Percentiles rank a stretch among this genome's conserved stretches.
These are phyloP conservation scores for Trichoderma gamsii DNA, from an alignment of 495 filamentous ascomycete species.

Conservation along the genomic window DNA sequence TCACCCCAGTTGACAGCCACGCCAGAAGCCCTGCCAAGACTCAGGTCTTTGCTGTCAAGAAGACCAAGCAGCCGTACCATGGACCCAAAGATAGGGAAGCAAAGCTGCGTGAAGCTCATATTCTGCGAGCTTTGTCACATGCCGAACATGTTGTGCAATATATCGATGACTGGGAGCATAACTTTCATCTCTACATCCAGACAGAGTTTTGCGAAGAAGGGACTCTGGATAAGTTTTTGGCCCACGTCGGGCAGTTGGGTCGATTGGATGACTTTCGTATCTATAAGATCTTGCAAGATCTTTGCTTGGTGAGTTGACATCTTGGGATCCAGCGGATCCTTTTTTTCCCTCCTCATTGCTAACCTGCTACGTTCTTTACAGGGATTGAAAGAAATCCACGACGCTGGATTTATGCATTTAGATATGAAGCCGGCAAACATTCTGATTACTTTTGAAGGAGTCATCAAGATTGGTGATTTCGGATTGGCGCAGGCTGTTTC, in stretches of 20 bases:
- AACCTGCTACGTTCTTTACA: constrained; percentile 36
- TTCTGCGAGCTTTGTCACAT: constrained; percentile 62
- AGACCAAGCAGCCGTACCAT: constrained; percentile 69
- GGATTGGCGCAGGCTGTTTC: constrained; percentile 83
- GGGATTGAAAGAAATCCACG: constrained; percentile 85
- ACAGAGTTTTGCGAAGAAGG: constrained; percentile 95
- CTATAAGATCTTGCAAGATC: constrained; percentile 91
- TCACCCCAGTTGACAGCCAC: constrained; percentile 1
- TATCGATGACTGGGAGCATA: constrained; percentile 77
- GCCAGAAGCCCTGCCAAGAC: constrained; percentile 18
- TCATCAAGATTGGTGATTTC: constrained; percentile 93
- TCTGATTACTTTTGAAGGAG: constrained; percentile 82
- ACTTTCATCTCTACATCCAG: constrained; percentile 82
- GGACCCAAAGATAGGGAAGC: constrained; percentile 68
- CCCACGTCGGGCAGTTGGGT: constrained; percentile 69
- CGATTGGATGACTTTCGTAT: constrained; percentile 94
- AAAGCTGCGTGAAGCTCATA: constrained; percentile 72
- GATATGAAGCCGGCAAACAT: constrained; percentile 95
- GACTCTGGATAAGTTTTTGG: constrained; percentile 75
- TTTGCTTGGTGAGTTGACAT: constrained; percentile 59
- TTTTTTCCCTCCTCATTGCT: background rate
- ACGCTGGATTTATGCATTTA: constrained; percentile 82
- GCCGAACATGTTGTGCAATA: constrained; percentile 79
- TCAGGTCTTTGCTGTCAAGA: constrained; percentile 89
- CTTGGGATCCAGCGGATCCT: background rate